Conservation (phyloP, 345 rosid genomes). For the Salix koriyanagi region DNA sequence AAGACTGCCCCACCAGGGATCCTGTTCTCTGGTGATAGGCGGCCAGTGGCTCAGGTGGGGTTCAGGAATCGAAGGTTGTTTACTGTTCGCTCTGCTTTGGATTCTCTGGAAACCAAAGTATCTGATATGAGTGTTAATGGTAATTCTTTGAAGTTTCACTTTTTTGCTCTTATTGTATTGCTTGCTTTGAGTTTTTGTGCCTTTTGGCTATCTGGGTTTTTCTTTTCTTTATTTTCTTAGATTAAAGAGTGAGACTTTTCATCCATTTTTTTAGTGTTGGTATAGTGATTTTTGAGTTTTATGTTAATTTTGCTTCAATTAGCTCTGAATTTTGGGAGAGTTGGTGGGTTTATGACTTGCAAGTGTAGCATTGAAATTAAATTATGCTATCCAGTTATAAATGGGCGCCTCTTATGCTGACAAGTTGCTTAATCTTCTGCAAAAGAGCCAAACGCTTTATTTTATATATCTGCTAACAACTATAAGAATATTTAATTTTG, state of each 20-base stretch:
- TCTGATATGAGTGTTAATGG: constrained; percentile 97
- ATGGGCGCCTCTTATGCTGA: too few relatives aligned
- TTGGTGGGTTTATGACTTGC: neutral
- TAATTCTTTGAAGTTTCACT: constrained; percentile 20
- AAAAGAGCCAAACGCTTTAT: too few relatives aligned
- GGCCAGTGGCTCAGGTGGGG: constrained; percentile 27
- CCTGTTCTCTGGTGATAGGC: constrained; percentile 19
- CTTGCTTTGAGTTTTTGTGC: constrained; percentile 16
- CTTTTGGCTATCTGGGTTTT: constrained; percentile 28
- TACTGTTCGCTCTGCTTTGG: constrained; percentile 58
- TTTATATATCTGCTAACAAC: too few relatives aligned
- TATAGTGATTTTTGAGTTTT: neutral
- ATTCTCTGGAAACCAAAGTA: constrained; percentile 48
- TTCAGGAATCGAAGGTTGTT: constrained; percentile 36
- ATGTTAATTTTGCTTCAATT: neutral
- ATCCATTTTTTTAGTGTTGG: neutral
- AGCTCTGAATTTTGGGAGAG: neutral
- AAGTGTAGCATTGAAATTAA: neutral
- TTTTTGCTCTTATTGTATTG: neutral
- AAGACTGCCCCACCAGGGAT: neutral
- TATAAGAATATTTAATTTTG: too few relatives aligned
- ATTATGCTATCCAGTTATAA: neutral
- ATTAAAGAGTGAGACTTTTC: neutral
- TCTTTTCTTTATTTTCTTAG: neutral
- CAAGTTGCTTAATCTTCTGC: too few relatives aligned